phyloP scores from a whole-genome alignment of 2,329 filamentous ascomycete genomes.

The Monosporascus sp. region DNA sequence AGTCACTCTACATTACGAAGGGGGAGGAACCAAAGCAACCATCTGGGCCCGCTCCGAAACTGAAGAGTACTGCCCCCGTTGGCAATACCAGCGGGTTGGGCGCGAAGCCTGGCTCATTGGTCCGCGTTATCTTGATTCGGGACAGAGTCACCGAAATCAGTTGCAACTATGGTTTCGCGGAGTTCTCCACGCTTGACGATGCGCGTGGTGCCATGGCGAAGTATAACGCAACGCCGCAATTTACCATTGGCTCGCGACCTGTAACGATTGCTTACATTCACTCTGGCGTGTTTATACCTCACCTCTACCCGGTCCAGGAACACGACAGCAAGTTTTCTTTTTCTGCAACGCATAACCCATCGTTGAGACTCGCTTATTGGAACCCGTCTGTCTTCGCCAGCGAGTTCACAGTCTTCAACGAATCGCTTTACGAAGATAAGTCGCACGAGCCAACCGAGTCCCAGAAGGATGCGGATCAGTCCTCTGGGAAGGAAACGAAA shows the following conservation, averaged over 20 bases:
- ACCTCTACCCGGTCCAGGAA: slow-evolving; percentile 51
- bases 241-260: slow-evolving; percentile 70
- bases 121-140: slow-evolving; percentile 71
- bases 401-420: slow-evolving; percentile 53
- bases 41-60: slow-evolving; percentile 43
- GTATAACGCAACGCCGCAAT: slow-evolving; percentile 65
- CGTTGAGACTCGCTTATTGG: slow-evolving; percentile 68
- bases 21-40: slow-evolving; percentile 46
- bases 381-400: slow-evolving; percentile 68
- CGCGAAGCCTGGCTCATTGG: slow-evolving; percentile 67
- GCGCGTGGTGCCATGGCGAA: slow-evolving; percentile 69
- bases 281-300: slow-evolving; percentile 77
- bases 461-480: slow-evolving; percentile 28
- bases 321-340: slow-evolving; percentile 63
- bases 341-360: slow-evolving; percentile 62
- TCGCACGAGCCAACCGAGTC: slow-evolving; percentile 32
- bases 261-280: slow-evolving; percentile 73
- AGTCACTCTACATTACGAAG: slow-evolving; percentile 60
- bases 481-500: slow-evolving; percentile 26
- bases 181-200: slow-evolving; percentile 73
- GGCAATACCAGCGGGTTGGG: slow-evolving; percentile 57
- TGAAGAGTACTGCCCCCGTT: slow-evolving; percentile 55
- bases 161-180: slow-evolving; percentile 78
- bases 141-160: slow-evolving; percentile 67
- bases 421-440: slow-evolving; percentile 37